Evolutionary conservation across 2,329 filamentous ascomycete genomes (phyloP).

Genomic region (Chaetomiaceae sp.): DNA sequence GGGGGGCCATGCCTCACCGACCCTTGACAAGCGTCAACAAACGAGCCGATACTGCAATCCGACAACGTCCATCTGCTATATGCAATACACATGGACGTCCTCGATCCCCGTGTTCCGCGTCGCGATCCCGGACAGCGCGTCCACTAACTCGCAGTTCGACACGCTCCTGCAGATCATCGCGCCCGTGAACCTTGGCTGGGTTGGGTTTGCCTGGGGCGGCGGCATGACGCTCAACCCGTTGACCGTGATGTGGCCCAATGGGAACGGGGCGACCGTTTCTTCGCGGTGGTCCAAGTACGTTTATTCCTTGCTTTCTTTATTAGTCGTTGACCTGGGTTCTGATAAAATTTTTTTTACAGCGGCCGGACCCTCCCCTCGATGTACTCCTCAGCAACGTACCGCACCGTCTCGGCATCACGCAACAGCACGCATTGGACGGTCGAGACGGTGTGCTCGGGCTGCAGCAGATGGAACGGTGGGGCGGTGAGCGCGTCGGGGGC

Average conservation of each 20-base stretch:
- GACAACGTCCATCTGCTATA: slow-evolving; percentile 20
- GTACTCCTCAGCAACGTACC: slow-evolving; percentile 25
- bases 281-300: slow-evolving; percentile 36
- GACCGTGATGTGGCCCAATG: slow-evolving; percentile 37
- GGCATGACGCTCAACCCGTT: slow-evolving; percentile 38
- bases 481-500: slow-evolving; percentile 12
- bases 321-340: background rate
- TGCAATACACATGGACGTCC: slow-evolving; percentile 19
- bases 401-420: slow-evolving; percentile 19
- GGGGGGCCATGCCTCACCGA: background rate
- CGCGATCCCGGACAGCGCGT: slow-evolving; percentile 29
- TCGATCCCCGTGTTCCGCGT: slow-evolving; percentile 25
- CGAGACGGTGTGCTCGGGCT: slow-evolving; percentile 25
- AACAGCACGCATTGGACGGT: slow-evolving; percentile 27
- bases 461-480: slow-evolving; percentile 22
- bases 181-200: slow-evolving; percentile 34
- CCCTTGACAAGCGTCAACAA: slow-evolving; percentile 6
- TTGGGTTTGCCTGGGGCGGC: slow-evolving; percentile 38
- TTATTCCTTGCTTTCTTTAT: background rate
- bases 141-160: slow-evolving; percentile 28
- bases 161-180: slow-evolving; percentile 36
- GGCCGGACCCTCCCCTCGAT: slow-evolving; percentile 16
- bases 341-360: slow-evolving; percentile 8
- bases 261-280: slow-evolving; percentile 33
- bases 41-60: slow-evolving; percentile 19